phyloP scores from a whole-genome alignment of 1,139 yeast genomes.

The Magnusiomyces suaveolens region DNA sequence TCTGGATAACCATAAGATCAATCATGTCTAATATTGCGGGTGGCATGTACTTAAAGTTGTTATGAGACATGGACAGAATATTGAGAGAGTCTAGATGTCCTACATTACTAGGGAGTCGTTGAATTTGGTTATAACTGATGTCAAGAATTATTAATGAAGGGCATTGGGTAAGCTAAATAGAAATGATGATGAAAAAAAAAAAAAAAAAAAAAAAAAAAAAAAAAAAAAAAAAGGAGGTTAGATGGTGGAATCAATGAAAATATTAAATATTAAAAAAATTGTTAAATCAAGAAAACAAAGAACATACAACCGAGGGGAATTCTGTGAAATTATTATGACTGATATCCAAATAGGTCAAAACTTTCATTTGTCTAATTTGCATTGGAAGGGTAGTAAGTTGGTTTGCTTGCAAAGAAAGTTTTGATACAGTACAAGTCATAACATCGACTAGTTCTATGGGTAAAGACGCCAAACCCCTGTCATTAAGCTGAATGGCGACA shows the following conservation, averaged over 20 bases:
- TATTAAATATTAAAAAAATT: neutral
- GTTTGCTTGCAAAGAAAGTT: conserved; percentile 48
- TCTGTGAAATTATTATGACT: conserved; percentile 48
- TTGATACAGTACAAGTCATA: conserved; percentile 38
- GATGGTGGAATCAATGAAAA: neutral
- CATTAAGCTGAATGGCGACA: conserved; percentile 27
- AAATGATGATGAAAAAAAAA: neutral
- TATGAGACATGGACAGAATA: conserved; percentile 56
- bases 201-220: neutral
- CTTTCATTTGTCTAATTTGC: conserved; percentile 39
- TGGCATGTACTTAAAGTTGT: conserved; percentile 50
- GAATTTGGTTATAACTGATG: conserved; percentile 49
- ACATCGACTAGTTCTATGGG: conserved; percentile 36
- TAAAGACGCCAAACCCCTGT: conserved; percentile 30
- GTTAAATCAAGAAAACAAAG: neutral
- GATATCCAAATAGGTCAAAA: conserved; percentile 54
- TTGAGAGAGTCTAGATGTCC: conserved; percentile 33
- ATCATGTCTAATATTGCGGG: conserved; percentile 45
- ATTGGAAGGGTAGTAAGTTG: conserved; percentile 41
- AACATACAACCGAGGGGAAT: conserved; percentile 41
- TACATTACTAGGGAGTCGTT: conserved; percentile 37
- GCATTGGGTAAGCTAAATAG: conserved; percentile 29
- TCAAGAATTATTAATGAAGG: conserved; percentile 55
- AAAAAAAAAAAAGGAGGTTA: neutral
- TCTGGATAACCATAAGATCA: conserved; percentile 52